A percentile compares a stretch with the other conserved stretches of the same genome.
Conservation (phyloP, 1,284 basidiomycete genomes). For the Melanopsichium pennsylvanicum region DNA sequence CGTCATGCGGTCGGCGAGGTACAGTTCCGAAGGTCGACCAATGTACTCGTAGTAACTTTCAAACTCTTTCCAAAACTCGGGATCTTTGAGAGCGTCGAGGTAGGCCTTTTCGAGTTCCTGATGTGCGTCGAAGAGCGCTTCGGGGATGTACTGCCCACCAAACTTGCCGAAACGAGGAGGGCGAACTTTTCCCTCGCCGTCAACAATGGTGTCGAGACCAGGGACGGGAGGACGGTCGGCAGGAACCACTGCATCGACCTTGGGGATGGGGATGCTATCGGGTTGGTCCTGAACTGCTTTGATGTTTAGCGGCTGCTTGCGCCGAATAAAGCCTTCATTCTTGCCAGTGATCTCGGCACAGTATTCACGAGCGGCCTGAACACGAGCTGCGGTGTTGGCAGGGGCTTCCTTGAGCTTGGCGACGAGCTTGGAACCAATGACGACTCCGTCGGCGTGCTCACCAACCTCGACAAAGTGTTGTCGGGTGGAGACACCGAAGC, state of each 20-base stretch:
- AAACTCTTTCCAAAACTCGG: slow-evolving; percentile 92
- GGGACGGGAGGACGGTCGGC: slow-evolving; percentile 48
- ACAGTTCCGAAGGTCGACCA: slow-evolving; percentile 77
- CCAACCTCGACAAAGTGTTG: slow-evolving; percentile 90
- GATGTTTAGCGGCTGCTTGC: slow-evolving; percentile 53
- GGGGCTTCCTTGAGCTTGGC: slow-evolving; percentile 75
- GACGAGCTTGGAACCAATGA: slow-evolving; percentile 88
- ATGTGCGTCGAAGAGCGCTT: slow-evolving; percentile 89
- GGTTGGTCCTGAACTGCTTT: slow-evolving; percentile 44
- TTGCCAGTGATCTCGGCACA: slow-evolving; percentile 73
- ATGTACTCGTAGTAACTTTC: slow-evolving; percentile 88
- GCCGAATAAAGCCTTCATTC: slow-evolving; percentile 54
- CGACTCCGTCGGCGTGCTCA: slow-evolving; percentile 82
- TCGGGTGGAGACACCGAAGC: slow-evolving; percentile 93
- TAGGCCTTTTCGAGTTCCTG: slow-evolving; percentile 91
- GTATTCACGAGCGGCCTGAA: slow-evolving; percentile 69
- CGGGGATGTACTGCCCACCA: slow-evolving; percentile 96
- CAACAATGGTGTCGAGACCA: slow-evolving; percentile 52
- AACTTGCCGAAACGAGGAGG: slow-evolving; percentile 91
- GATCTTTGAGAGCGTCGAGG: slow-evolving; percentile 83
- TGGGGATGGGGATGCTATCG: slow-evolving; percentile 52
- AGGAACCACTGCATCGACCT: slow-evolving; percentile 55
- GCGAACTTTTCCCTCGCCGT: slow-evolving; percentile 46
- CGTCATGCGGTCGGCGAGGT: slow-evolving; percentile 78
- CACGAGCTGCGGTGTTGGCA: slow-evolving; percentile 65